A percentile compares a stretch with the other conserved stretches of the same genome.
Evolutionary conservation across 345 rosid genomes (phyloP).

Genomic region (Pseudoturritis turrita): DNA sequence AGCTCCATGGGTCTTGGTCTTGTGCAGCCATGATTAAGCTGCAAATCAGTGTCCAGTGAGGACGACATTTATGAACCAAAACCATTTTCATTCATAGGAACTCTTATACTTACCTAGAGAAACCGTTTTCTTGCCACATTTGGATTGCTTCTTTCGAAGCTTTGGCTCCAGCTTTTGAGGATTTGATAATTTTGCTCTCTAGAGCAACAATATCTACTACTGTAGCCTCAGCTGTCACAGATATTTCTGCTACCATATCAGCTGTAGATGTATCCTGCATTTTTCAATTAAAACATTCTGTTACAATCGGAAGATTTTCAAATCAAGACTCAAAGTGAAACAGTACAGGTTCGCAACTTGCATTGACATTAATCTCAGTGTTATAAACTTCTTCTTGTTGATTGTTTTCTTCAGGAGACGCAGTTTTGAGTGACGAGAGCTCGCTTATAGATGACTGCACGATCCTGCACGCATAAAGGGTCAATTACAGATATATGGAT

Average conservation of each 20-base stretch:
- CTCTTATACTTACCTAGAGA: conserved; percentile 58
- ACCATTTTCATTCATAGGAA: not conserved
- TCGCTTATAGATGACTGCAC: conserved; percentile 60
- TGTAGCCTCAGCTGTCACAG: conserved; percentile 39
- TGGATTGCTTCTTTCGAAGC: conserved; percentile 55
- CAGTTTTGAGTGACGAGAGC: conserved; percentile 35
- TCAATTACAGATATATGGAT: not conserved
- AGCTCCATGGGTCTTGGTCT: conserved; percentile 69
- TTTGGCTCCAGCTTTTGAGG: conserved; percentile 67
- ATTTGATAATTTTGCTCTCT: conserved; percentile 39
- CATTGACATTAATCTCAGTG: conserved; percentile 40
- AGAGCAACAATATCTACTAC: conserved; percentile 27
- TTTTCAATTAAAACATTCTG: not conserved
- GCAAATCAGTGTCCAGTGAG: conserved; percentile 1
- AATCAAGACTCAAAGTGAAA: not conserved
- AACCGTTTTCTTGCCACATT: conserved; percentile 81
- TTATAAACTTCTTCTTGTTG: conserved; percentile 9
- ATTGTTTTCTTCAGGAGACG: conserved; percentile 19
- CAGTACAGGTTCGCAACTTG: conserved; percentile 19
- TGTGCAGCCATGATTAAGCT: conserved; percentile 88
- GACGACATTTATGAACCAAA: not conserved
- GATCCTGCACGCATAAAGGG: conserved; percentile 40
- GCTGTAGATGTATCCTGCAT: conserved; percentile 44
- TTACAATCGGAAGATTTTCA: conserved; percentile 14
- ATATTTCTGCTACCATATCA: conserved; percentile 39